phyloP scores from a whole-genome alignment of 2,329 filamentous ascomycete species.

The Colletotrichum limetticola region DNA sequence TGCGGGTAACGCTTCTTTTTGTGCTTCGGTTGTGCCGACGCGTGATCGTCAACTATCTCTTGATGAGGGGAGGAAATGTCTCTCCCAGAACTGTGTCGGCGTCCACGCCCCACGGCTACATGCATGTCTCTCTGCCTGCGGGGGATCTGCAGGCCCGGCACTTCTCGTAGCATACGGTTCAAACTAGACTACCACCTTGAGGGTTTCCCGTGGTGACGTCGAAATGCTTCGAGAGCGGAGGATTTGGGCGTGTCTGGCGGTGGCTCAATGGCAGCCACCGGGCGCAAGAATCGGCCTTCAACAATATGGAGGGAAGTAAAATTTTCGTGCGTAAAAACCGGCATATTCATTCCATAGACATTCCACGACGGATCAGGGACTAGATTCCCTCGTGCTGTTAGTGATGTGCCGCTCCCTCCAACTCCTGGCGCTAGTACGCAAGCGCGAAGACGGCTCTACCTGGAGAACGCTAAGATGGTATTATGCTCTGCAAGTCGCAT shows the following conservation, averaged over 20 bases:
- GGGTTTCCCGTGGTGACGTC: not conserved
- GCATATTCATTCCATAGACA: not conserved
- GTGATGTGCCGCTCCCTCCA: too few species aligned
- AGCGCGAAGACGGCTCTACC: not conserved
- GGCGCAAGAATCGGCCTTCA: not conserved
- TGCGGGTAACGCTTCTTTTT: not conserved
- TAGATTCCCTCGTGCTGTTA: not conserved
- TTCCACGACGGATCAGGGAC: not conserved
- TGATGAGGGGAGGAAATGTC: not conserved
- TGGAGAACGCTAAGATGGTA: too few species aligned
- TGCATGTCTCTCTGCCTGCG: not conserved
- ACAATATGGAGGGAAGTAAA: not conserved
- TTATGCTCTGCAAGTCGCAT: not conserved
- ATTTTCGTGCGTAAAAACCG: not conserved
- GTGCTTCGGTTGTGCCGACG: not conserved
- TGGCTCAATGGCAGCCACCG: too few species aligned
- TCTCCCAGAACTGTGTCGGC: not conserved
- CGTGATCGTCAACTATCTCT: not conserved
- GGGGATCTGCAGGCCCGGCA: too few species aligned
- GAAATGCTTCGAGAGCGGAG: not conserved
- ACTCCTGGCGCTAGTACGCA: not conserved
- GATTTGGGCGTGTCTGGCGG: not conserved
- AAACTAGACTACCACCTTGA: not conserved
- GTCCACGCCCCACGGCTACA: not conserved
- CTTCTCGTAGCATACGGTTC: not conserved